These are phyloP conservation scores for Geotrichum phurueaensis DNA, from an alignment of 1,139 yeast genomes.

Conservation along the genomic window DNA sequence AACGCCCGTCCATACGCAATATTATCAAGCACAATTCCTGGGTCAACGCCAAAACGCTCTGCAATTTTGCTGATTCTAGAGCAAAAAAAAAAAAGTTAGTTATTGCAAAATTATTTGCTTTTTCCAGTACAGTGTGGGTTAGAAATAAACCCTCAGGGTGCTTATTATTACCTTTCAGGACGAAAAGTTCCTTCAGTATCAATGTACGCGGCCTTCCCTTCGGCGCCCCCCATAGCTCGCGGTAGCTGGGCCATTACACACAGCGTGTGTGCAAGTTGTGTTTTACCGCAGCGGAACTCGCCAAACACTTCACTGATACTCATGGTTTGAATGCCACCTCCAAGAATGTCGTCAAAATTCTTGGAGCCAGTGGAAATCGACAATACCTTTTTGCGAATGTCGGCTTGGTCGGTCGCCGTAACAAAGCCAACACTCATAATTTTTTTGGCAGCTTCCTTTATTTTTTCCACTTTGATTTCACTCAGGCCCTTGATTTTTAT, in stretches of 20 bases:
- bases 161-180: conserved; percentile 18
- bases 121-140: not conserved
- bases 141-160: not conserved
- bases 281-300: conserved; percentile 57
- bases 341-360: conserved; percentile 48
- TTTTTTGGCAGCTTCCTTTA: conserved; percentile 56
- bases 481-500: conserved; percentile 51
- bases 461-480: conserved; percentile 55
- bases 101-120: not conserved
- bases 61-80: conserved; percentile 49
- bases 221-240: conserved; percentile 50
- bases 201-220: conserved; percentile 56
- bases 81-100: not conserved
- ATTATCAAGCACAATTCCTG: conserved; percentile 47
- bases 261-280: conserved; percentile 54
- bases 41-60: conserved; percentile 48
- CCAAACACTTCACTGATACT: conserved; percentile 60
- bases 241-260: conserved; percentile 58
- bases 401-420: conserved; percentile 49
- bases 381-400: conserved; percentile 44
- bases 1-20: conserved; percentile 54
- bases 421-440: conserved; percentile 48
- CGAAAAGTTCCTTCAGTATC: conserved; percentile 50
- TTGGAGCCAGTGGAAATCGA: conserved; percentile 51
- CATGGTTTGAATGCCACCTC: conserved; percentile 59